Base-by-base conservation (phyloP, 805 yeast species). In the Starmerella ratchasimensis region DNA sequence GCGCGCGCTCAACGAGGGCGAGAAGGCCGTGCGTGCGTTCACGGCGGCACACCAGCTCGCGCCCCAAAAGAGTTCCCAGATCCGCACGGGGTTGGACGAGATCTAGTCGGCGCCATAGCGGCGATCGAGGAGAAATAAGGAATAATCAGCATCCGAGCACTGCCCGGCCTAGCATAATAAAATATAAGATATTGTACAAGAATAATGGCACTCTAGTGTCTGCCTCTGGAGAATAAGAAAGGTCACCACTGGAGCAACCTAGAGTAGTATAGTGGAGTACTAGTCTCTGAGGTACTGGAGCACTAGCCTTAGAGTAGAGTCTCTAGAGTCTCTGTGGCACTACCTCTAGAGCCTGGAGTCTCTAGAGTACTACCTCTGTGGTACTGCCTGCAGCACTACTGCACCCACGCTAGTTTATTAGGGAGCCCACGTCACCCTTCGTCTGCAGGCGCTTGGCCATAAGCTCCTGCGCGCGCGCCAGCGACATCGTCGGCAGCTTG, bases 401-500 rank as follows among this genome's bases (percentile, higher is more conserved):
- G 25, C 8, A 11, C 28, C 28, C n/a, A 5, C 28, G 7, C 28
- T 19, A 30, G 14, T 32, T 31, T 3, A 39, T 34, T 17, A 45
- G 36, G 17, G 48, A 45, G 3, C 48, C 48, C 6, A 45, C 37
- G 13, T 45, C 42, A 6, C 48, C 48, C 38, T 45, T 45, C 7
- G 44, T 36, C 15, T 78, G 90, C 52, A 93, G 68, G 0, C 94
- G 90, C 48, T 76, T 80, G 2, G 81, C 76, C 50, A 83, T 64
- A 57, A 90, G 58, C 51, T 76, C 93, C 58, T 83, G 93, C 0
- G 98, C 98, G 50, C 74, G 76, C 33, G 74, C 72, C 45, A 90
- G 63, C 9, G 94, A 76, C 7, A 90, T 84, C 0, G 97, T 88
- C n/a, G 98, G 97, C 0, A 96, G 83, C 10, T 80, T 77, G 57